phyloP scores from a whole-genome alignment of 768 basidiomycete genomes.

The Leccinum boreale region DNA sequence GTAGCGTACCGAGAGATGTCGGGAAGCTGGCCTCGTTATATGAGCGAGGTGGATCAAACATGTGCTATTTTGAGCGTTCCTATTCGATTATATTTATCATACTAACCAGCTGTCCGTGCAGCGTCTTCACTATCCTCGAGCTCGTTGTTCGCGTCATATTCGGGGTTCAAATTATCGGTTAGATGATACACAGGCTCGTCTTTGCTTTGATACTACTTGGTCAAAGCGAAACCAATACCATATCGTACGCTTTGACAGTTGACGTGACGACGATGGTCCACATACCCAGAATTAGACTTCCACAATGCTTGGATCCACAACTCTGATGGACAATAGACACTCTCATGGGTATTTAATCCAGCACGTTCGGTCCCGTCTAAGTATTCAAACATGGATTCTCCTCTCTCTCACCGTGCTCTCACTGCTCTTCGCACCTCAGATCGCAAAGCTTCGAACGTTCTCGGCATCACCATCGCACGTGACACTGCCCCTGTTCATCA shows the following conservation, averaged over 20 bases:
- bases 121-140: not conserved
- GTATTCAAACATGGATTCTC: not conserved
- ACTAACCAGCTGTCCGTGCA: not conserved
- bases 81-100: not conserved
- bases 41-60: not conserved
- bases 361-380: not conserved
- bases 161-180: not conserved
- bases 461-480: not conserved
- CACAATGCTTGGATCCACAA: not conserved
- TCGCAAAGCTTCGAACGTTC: not conserved
- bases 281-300: not conserved
- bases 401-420: not conserved
- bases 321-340: not conserved
- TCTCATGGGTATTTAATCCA: not conserved
- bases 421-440: not conserved
- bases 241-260: not conserved
- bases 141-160: not conserved
- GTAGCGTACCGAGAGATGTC: not conserved
- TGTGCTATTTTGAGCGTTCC: not conserved
- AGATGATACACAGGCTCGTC: not conserved
- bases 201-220: not conserved
- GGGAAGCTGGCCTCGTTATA: not conserved
- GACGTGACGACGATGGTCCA: not conserved
- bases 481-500: not conserved
- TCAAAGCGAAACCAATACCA: not conserved